Evolutionary conservation across 176 grass and related monocot species (phyloP).

Genomic region (Ensete glaucum): DNA sequence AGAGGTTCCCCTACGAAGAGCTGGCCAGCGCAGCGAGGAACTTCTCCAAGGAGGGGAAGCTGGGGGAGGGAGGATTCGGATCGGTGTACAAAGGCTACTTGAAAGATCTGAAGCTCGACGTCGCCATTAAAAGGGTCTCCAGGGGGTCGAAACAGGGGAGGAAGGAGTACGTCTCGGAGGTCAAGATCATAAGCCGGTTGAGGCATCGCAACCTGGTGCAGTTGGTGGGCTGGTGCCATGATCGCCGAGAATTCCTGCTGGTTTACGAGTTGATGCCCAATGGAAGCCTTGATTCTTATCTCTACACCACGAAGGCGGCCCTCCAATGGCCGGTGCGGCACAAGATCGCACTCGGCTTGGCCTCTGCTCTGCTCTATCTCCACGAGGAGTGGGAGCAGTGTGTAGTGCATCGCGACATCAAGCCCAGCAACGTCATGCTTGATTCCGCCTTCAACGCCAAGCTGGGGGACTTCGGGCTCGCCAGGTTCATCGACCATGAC

Average conservation of each 20-base stretch:
- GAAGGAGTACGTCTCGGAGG: constrained; percentile 75
- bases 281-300: constrained; percentile 45
- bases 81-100: constrained; percentile 47
- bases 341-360: constrained; percentile 40
- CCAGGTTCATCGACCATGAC: constrained; percentile 53
- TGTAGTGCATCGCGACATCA: constrained; percentile 53
- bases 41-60: constrained; percentile 48
- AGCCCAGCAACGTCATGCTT: constrained; percentile 71
- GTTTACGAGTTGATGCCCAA: constrained; percentile 55
- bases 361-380: constrained; percentile 53
- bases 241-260: constrained; percentile 21
- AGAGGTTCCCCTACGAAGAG: constrained; percentile 43
- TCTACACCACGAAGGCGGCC: constrained; percentile 27
- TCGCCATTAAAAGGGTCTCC: constrained; percentile 58
- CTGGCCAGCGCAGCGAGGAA: constrained; percentile 32
- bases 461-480: constrained; percentile 67
- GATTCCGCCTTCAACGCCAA: constrained; percentile 53
- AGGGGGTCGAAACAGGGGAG: constrained; percentile 48
- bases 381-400: constrained; percentile 75
- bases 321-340: constrained; percentile 36
- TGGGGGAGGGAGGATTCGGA: constrained; percentile 69
- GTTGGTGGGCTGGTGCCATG: constrained; percentile 63
- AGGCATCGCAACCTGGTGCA: constrained; percentile 63
- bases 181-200: constrained; percentile 61
- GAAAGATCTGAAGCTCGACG: constrained; percentile 31